Evolutionary conservation across 2,329 filamentous ascomycete species (phyloP).

Genomic region (Alternaria infectoria): DNA sequence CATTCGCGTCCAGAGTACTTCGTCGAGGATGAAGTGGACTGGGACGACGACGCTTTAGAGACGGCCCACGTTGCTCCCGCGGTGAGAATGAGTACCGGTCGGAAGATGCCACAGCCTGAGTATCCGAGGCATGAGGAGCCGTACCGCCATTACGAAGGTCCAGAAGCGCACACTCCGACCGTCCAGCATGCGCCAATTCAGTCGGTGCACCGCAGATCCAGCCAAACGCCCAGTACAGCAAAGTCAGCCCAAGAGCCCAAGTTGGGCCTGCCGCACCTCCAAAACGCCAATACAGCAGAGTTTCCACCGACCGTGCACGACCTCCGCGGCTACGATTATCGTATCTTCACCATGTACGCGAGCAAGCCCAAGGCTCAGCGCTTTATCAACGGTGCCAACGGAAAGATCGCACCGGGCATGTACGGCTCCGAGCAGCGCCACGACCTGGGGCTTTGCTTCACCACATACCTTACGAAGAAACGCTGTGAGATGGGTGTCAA

Average conservation of each 20-base stretch:
- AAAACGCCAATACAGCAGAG: neutral
- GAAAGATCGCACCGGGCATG: conserved; percentile 2
- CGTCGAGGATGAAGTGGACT: conserved; percentile 1
- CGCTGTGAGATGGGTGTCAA: conserved; percentile 12
- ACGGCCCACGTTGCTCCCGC: neutral
- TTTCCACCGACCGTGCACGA: conserved; percentile 7
- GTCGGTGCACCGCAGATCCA: neutral
- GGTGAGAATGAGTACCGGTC: neutral
- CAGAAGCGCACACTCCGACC: accelerated
- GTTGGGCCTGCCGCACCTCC: neutral
- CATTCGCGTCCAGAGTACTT: neutral
- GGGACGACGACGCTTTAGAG: neutral
- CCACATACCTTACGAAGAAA: conserved; percentile 12
- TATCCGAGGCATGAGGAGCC: neutral
- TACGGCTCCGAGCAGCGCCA: conserved; percentile 9
- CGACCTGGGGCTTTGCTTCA: conserved; percentile 18
- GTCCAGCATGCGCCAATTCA: neutral
- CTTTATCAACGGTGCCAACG: conserved; percentile 7
- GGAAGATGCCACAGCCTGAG: neutral
- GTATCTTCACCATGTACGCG: neutral
- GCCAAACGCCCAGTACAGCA: neutral
- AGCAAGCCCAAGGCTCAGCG: neutral
- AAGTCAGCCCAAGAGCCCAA: neutral
- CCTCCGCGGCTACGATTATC: conserved; percentile 5
- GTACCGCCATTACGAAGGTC: neutral